Conservation (phyloP, 805 yeast species). For the Spathaspora sp. region DNA sequence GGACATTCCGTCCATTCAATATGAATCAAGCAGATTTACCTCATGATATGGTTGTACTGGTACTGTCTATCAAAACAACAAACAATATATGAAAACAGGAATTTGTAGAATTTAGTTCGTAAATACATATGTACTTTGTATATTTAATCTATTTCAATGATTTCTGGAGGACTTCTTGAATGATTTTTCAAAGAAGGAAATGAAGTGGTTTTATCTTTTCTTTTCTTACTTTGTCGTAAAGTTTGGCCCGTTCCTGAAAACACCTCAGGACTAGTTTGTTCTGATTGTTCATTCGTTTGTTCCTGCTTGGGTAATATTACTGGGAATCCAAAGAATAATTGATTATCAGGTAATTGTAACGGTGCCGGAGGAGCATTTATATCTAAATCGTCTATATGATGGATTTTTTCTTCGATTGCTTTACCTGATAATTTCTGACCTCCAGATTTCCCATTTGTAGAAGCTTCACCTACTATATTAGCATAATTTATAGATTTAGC, state of each 20-base stretch:
- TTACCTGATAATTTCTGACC: constrained; percentile 76
- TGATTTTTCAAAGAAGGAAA: constrained; percentile 60
- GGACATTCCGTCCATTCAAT: no score
- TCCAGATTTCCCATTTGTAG: constrained; percentile 41
- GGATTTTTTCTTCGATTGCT: constrained; percentile 18
- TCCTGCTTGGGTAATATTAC: constrained; percentile 44
- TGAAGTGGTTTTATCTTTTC: constrained; percentile 52
- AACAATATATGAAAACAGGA: no score
- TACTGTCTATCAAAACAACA: no score
- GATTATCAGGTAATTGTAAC: constrained; percentile 73
- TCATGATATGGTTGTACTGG: no score
- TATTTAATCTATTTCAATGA: constrained; percentile 71
- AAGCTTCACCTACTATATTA: constrained; percentile 46
- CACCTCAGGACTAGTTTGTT: constrained; percentile 3
- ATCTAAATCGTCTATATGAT: constrained; percentile 43
- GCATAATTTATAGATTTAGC: constrained; percentile 69
- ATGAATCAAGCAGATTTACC: no score
- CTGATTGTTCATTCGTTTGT: constrained; percentile 21
- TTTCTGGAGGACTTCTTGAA: constrained; percentile 63
- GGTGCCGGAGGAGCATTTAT: constrained; percentile 68
- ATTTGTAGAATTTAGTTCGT: no score
- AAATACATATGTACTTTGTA: constrained; percentile 8
- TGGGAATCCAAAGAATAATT: constrained; percentile 92
- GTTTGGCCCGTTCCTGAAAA: constrained; percentile 75
- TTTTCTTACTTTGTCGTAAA: constrained; percentile 64